A percentile compares a stretch with the other conserved stretches of the same genome.
Conservation (phyloP, 1,284 basidiomycete genomes). For the Pseudozyma flocculosa region DNA sequence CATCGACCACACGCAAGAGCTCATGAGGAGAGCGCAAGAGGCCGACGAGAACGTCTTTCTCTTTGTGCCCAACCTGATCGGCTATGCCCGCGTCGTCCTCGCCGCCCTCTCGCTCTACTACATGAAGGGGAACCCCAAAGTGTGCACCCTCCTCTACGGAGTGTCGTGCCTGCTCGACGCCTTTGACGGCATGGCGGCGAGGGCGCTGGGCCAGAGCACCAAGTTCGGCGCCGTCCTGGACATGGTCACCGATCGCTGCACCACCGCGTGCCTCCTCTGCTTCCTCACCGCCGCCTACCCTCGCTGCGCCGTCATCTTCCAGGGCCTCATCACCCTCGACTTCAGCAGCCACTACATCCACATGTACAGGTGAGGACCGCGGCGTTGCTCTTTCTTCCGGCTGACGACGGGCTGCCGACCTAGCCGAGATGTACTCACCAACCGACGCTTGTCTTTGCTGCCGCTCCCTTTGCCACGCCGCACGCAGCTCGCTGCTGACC, state of each 20-base stretch:
- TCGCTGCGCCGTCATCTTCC: conserved; percentile 77
- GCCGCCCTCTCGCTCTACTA: conserved; percentile 86
- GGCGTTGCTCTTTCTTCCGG: conserved; percentile 1
- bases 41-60: conserved; percentile 60
- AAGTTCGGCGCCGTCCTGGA: conserved; percentile 98
- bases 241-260: conserved; percentile 99
- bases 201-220: conserved; percentile 79
- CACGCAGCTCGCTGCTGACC: conserved; percentile 79
- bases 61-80: conserved; percentile 95
- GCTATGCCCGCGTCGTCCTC: conserved; percentile 83
- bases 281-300: conserved; percentile 91
- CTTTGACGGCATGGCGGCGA: conserved; percentile 91
- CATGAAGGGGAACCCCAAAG: conserved; percentile 80
- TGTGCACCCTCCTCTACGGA: conserved; percentile 85
- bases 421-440: too few relatives aligned
- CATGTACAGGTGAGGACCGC: conserved; percentile 86
- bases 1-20: conserved; percentile 16
- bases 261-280: conserved; percentile 90
- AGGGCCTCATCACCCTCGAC: conserved; percentile 93
- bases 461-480: not conserved
- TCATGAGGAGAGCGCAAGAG: conserved; percentile 28
- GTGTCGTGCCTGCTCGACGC: conserved; percentile 94
- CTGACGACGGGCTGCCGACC: too few relatives aligned
- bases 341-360: conserved; percentile 99
- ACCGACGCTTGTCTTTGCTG: not conserved